Evolutionary conservation across 2,329 filamentous ascomycete species (phyloP), one percentile per base, ranked within the genome.

Genomic region (Capronia coronata): DNA sequence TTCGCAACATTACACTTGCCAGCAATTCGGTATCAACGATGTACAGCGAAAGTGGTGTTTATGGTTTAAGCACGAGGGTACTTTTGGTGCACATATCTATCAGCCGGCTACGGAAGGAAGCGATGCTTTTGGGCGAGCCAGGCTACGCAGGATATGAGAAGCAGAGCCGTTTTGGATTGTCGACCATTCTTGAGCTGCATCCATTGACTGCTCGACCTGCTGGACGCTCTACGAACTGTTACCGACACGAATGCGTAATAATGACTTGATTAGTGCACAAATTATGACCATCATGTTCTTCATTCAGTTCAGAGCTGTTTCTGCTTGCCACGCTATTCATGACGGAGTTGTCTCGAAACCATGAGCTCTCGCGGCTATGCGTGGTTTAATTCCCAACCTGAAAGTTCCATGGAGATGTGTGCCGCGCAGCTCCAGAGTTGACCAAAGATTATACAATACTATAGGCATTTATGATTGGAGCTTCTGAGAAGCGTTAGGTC

Each of bases 161-260:
- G 42, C 42, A 39, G 40, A 49, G 45, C 40, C 46, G 42, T 51
- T 55, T 55, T 51, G 52, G 52, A 51, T 55, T 55, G 52, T 46
- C 48, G 35, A 39, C 34, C 43, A n/a, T n/a, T 35, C 43, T 43
- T 42, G 35, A 23, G 47, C 35, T 41, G 43, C 27, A 29, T 34
- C 37, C 35, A 34, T 38, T 30, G 38, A 21, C n/a, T 34, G 25
- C 23, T 43, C 29, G 43, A 45, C 21, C 38, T 27, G 19, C 18
- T 49, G 22, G n/a, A 41, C 44, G 43, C 29, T 42, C 30, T n/a
- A 45, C 23, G 45, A 48, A 43, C 37, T 55, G 46, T 46, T 55
- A 50, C 37, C 42, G 53, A 50, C 47, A 45, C 49, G 45, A 42
- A 49, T 48, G 46, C 52, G 53, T 55, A 48, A 52, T 52, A 48